A percentile compares a stretch with the other conserved stretches of the same genome.
These are phyloP conservation scores for Lepidium didymum DNA, from an alignment of 345 rosid species.

Conservation along the genomic window DNA sequence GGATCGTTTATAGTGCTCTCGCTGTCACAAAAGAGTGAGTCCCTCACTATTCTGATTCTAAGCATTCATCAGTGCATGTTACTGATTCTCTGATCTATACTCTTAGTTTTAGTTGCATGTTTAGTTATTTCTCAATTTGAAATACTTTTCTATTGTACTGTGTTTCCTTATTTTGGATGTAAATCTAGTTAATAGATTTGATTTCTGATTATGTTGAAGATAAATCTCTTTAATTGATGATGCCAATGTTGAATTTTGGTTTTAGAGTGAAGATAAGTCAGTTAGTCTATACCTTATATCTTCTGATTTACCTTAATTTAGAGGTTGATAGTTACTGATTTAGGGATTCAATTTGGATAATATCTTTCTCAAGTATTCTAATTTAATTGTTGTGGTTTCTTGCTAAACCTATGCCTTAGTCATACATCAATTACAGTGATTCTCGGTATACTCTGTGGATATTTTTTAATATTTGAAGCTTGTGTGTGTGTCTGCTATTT, in stretches of 20 bases:
- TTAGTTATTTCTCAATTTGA: neutral
- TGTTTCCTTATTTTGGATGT: neutral
- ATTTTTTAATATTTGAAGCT: neutral
- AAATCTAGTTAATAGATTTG: neutral
- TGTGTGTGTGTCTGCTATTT: neutral
- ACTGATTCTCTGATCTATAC: neutral
- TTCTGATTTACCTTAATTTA: neutral
- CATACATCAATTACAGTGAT: neutral
- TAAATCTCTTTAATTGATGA: neutral
- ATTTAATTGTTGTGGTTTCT: neutral
- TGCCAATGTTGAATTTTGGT: neutral
- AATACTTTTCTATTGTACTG: neutral
- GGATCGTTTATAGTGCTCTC: slow-evolving; percentile 68
- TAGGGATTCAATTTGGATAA: neutral
- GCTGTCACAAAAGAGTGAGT: slow-evolving; percentile 89
- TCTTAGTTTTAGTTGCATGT: neutral
- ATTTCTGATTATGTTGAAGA: neutral
- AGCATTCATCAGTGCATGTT: neutral
- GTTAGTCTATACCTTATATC: neutral
- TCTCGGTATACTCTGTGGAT: neutral
- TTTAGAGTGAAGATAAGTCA: neutral
- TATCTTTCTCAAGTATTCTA: neutral
- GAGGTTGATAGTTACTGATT: neutral
- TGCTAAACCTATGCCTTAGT: neutral
- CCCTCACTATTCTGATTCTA: slow-evolving; percentile 4